Percentiles rank a stretch among this genome's conserved stretches.
These are phyloP conservation scores for Ophiostoma australiae DNA, from an alignment of 2,329 filamentous ascomycete genomes.

Conservation along the genomic window DNA sequence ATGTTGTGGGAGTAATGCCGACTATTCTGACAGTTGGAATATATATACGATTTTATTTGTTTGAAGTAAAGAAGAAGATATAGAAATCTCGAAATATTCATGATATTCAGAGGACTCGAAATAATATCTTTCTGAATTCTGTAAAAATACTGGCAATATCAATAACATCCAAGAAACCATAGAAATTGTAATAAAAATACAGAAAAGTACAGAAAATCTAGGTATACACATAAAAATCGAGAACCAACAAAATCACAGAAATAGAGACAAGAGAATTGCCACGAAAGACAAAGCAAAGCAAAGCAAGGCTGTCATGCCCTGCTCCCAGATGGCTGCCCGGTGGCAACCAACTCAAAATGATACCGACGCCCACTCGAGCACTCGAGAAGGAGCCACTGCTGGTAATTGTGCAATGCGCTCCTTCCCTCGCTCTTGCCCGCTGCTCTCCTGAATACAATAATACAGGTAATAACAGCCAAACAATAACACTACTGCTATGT, in stretches of 20 bases:
- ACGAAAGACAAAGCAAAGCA: not conserved
- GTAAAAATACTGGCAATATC: too few relatives aligned
- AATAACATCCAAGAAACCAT: not conserved
- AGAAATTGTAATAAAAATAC: not conserved
- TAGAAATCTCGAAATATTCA: not conserved
- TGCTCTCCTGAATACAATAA: not conserved
- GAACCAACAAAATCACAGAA: not conserved
- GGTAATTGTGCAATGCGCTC: not conserved
- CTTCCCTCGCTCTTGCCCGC: not conserved
- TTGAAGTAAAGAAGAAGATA: not conserved
- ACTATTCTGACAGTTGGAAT: not conserved
- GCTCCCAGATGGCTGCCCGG: not conserved
- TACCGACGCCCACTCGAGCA: not conserved
- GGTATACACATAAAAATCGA: not conserved
- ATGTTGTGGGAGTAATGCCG: too few relatives aligned
- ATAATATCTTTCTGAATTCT: too few relatives aligned
- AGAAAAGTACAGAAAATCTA: not conserved
- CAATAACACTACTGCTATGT: constrained; percentile 7
- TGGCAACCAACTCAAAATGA: not conserved
- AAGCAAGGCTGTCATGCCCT: not conserved
- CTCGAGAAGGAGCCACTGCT: not conserved
- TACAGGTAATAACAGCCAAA: not conserved
- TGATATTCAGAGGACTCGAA: not conserved
- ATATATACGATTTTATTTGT: not conserved
- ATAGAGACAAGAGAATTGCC: not conserved